A percentile compares a stretch with the other conserved stretches of the same genome.
phyloP scores from a whole-genome alignment of 2,329 filamentous ascomycete species.

The Aulographum hederae region DNA sequence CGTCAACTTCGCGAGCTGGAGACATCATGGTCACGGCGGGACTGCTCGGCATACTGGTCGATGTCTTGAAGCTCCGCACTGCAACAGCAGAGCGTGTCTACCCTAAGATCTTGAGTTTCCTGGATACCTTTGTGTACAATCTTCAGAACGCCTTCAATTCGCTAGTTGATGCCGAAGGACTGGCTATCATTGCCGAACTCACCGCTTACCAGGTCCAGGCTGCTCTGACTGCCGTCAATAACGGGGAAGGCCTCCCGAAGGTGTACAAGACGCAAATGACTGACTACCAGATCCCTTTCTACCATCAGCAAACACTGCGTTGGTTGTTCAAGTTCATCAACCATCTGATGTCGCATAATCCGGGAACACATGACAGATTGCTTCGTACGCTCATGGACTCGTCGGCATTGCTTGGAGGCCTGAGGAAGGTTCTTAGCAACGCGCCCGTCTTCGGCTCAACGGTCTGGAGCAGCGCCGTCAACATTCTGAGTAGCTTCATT shows the following conservation, averaged over 20 bases:
- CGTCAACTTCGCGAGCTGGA: slow-evolving; percentile 51
- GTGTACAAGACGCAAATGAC: slow-evolving; percentile 64
- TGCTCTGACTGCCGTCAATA: slow-evolving; percentile 46
- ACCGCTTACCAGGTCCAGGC: slow-evolving; percentile 61
- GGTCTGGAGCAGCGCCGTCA: slow-evolving; percentile 89
- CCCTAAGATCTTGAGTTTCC: slow-evolving; percentile 65
- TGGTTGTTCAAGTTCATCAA: slow-evolving; percentile 93
- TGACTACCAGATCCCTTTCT: slow-evolving; percentile 86
- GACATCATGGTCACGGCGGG: slow-evolving; percentile 77
- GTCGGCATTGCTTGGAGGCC: slow-evolving; percentile 58
- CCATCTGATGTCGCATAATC: slow-evolving; percentile 72
- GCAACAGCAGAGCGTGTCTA: slow-evolving; percentile 67
- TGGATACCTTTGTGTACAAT: slow-evolving; percentile 75
- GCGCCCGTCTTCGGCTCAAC: slow-evolving; percentile 69
- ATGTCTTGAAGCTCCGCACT: slow-evolving; percentile 71
- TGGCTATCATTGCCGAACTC: slow-evolving; percentile 80
- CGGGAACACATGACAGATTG: slow-evolving; percentile 74
- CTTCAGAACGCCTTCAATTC: slow-evolving; percentile 71
- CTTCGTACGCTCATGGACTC: slow-evolving; percentile 91
- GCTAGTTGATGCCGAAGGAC: slow-evolving; percentile 63
- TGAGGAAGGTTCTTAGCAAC: slow-evolving; percentile 68
- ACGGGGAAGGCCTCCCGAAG: slow-evolving; percentile 52
- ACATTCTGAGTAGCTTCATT: slow-evolving; percentile 86
- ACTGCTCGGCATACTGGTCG: slow-evolving; percentile 74
- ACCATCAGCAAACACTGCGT: slow-evolving; percentile 82